These are phyloP conservation scores for Olyra latifolia DNA, from an alignment of 176 grass and related monocot species.

Conservation along the genomic window DNA sequence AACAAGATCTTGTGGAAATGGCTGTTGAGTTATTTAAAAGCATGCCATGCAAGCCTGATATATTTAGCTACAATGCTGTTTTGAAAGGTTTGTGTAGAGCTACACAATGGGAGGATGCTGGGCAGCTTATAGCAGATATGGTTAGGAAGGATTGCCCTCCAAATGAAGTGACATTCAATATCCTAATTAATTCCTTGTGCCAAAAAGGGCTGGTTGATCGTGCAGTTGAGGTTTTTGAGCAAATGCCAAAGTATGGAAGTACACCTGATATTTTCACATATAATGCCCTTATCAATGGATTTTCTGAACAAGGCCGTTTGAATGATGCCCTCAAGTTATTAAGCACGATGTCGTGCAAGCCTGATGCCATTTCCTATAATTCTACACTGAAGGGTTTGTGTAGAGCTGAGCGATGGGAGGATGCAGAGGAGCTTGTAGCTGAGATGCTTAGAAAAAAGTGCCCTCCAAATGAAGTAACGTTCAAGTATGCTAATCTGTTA, in stretches of 20 bases:
- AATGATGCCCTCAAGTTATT: constrained; percentile 45
- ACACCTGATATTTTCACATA: constrained; percentile 52
- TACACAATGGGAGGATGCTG: constrained; percentile 46
- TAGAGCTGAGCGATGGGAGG: constrained; percentile 44
- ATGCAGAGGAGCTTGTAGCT: constrained; percentile 40
- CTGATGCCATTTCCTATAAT: constrained; percentile 49
- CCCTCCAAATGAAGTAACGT: constrained; percentile 57
- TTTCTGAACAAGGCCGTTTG: constrained; percentile 43
- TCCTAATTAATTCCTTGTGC: constrained; percentile 50
- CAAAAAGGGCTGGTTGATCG: constrained; percentile 38
- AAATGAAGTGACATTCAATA: constrained; percentile 57
- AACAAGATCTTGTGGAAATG: constrained; percentile 39
- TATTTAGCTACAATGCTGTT: constrained; percentile 52
- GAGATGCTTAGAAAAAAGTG: constrained; percentile 55
- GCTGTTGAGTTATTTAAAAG: constrained; percentile 45
- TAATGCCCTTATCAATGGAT: constrained; percentile 51
- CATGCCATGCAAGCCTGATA: constrained; percentile 52
- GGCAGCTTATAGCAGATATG: constrained; percentile 47
- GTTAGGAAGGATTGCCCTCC: constrained; percentile 46
- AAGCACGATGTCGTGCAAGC: constrained; percentile 46
- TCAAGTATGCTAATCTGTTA: constrained; percentile 56
- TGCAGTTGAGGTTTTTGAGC: constrained; percentile 44
- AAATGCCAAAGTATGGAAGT: constrained; percentile 47
- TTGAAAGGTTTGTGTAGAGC: constrained; percentile 49
- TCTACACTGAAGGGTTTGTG: constrained; percentile 55